These are phyloP conservation scores for Neoscytalidium dimidiatum DNA, from an alignment of 2,329 filamentous ascomycete genomes.

Conservation along the genomic window DNA sequence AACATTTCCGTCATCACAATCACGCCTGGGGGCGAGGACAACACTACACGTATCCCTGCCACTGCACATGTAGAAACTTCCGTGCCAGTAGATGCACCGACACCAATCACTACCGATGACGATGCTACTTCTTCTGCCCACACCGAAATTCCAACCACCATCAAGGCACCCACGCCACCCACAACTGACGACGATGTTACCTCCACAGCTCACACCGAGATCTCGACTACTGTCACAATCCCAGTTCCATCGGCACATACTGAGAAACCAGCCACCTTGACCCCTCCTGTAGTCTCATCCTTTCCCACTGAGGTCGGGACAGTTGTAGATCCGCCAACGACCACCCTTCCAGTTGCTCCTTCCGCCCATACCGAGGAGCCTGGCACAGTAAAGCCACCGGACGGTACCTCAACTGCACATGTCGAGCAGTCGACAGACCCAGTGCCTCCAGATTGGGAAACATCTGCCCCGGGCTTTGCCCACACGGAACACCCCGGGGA, in stretches of 20 bases:
- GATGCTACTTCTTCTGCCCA: neutral
- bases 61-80: neutral
- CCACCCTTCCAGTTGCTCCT: too few relatives aligned
- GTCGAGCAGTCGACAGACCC: neutral
- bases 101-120: neutral
- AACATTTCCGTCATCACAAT: neutral
- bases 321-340: neutral
- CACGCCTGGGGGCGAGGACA: neutral
- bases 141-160: neutral
- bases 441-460: neutral
- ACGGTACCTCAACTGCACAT: neutral
- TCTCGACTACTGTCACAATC: neutral
- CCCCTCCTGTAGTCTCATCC: neutral
- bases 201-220: neutral
- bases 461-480: neutral
- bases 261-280: neutral
- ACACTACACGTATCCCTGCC: neutral
- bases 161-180: neutral
- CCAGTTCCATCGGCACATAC: neutral
- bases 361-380: neutral
- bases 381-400: neutral
- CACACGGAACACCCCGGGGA: neutral
- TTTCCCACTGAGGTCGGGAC: neutral
- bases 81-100: neutral
- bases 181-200: neutral